These are phyloP conservation scores for Aureobasidium sp. DNA, from an alignment of 2,329 filamentous ascomycete genomes.

Conservation along the genomic window DNA sequence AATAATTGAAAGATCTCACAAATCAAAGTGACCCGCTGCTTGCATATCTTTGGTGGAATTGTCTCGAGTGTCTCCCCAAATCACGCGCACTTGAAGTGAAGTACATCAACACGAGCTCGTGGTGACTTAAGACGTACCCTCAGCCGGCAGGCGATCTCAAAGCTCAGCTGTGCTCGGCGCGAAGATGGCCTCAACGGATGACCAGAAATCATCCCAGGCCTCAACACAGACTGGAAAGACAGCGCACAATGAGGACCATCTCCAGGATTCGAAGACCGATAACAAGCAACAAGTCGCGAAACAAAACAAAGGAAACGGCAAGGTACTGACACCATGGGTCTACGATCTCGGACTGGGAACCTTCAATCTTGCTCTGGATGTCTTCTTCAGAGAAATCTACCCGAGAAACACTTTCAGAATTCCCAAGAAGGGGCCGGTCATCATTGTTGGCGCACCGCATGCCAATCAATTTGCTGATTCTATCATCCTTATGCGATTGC, in stretches of 20 bases:
- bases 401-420: slow-evolving; percentile 93
- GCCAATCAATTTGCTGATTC: slow-evolving; percentile 98
- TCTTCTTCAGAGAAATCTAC: slow-evolving; percentile 97
- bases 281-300: background rate
- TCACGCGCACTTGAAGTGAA: background rate
- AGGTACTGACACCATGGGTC: slow-evolving; percentile 15
- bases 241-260: background rate
- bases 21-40: background rate
- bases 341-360: slow-evolving; percentile 72
- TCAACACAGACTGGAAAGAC: background rate
- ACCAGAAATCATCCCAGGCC: background rate
- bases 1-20: slow-evolving; percentile 1
- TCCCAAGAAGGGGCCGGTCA: slow-evolving; percentile 75
- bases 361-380: slow-evolving; percentile 76
- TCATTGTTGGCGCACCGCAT: slow-evolving; percentile 94
- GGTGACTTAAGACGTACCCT: background rate
- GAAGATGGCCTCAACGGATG: slow-evolving; percentile 1
- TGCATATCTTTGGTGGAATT: background rate
- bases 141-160: background rate
- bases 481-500: slow-evolving; percentile 81
- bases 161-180: background rate
- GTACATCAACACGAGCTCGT: background rate
- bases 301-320: background rate
- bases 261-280: background rate
- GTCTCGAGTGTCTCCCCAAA: background rate